Evolutionary conservation across 257 asterid genomes (phyloP).

Genomic region (Solanum microdontum): DNA sequence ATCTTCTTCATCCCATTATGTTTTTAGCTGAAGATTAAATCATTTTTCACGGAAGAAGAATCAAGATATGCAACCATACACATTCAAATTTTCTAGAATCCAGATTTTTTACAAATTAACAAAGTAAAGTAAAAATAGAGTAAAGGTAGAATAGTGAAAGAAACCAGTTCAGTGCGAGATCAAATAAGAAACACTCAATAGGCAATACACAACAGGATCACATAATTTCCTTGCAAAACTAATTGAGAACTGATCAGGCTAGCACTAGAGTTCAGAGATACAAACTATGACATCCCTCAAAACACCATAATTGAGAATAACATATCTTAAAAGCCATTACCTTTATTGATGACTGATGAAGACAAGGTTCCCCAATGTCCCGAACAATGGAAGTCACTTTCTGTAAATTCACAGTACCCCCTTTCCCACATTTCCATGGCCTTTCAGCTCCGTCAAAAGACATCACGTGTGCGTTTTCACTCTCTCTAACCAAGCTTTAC

Average conservation of each 20-base stretch:
- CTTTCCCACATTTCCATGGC: conserved; percentile 89
- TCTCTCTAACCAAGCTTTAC: neutral
- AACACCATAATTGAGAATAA: neutral
- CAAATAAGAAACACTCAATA: neutral
- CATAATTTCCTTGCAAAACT: neutral
- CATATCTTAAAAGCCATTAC: conserved; percentile 37
- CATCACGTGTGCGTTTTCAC: conserved; percentile 39
- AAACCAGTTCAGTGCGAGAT: neutral
- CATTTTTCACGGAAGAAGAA: neutral
- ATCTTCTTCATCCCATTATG: neutral
- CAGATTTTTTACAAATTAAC: neutral
- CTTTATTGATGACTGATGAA: conserved; percentile 79
- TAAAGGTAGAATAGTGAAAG: neutral
- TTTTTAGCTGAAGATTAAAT: neutral
- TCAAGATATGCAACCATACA: neutral
- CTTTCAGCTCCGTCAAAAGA: conserved; percentile 61
- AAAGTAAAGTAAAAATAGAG: neutral
- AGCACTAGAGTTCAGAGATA: neutral
- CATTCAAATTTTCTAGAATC: neutral
- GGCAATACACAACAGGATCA: neutral
- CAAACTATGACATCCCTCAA: neutral
- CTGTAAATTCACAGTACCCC: conserved; percentile 60
- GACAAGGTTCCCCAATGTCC: conserved; percentile 95
- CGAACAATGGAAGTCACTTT: conserved; percentile 80
- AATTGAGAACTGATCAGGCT: neutral